phyloP scores from a whole-genome alignment of 208 protist genomes.

The Perkinsela sp. region DNA sequence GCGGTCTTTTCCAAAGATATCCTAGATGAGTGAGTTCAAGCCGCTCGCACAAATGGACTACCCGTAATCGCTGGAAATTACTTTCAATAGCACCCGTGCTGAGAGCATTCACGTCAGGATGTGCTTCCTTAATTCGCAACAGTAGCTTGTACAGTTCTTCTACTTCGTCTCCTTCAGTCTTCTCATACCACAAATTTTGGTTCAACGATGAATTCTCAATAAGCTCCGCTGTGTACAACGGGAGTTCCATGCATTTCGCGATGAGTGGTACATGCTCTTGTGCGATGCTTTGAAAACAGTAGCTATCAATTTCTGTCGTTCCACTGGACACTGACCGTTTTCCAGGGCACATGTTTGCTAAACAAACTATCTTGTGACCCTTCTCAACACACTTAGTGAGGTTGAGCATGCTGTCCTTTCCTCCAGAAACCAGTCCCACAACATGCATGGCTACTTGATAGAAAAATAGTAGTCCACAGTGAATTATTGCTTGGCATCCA shows the following conservation, averaged over 20 bases:
- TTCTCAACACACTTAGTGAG: constrained; percentile 72
- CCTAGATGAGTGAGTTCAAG: constrained; percentile 68
- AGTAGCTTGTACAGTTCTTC: constrained; percentile 80
- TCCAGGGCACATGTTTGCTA: constrained; percentile 76
- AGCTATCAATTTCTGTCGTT: constrained; percentile 79
- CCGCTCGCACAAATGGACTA: constrained; percentile 80
- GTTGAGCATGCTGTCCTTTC: constrained; percentile 85
- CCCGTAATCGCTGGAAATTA: constrained; percentile 86
- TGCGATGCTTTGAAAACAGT: constrained; percentile 94
- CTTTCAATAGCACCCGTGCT: constrained; percentile 88
- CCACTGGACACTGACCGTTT: constrained; percentile 3
- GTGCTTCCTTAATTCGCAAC: constrained; percentile 36
- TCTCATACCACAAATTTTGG: constrained; percentile 42
- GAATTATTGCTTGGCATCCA: no score
- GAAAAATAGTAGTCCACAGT: no score
- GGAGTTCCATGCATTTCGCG: constrained; percentile 60
- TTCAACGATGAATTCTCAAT: constrained; percentile 21
- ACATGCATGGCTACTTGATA: constrained; percentile 88
- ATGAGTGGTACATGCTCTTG: constrained; percentile 61
- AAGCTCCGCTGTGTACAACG: constrained; percentile 57
- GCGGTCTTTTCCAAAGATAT: constrained; percentile 80
- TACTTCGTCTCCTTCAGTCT: constrained; percentile 74
- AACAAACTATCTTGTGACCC: constrained; percentile 74
- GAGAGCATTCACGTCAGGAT: constrained; percentile 34
- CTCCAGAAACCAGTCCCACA: constrained; percentile 81